Conservation (phyloP, 2,329 filamentous ascomycete genomes). For the Metarhizium robertsii region DNA sequence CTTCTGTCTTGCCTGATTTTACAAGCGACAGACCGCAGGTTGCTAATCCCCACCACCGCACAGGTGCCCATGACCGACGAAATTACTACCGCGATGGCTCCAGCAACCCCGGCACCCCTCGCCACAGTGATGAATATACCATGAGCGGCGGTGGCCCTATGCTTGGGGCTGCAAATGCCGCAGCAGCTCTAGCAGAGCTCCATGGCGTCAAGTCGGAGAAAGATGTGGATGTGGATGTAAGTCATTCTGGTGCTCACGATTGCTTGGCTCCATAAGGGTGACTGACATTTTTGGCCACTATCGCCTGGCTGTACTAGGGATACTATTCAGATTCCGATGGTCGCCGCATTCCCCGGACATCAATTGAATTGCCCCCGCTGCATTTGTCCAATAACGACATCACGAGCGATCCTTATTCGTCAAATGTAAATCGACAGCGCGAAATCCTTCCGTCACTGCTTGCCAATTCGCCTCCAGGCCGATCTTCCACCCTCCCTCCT, state of each 20-base stretch:
- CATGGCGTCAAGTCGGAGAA: constrained; percentile 64
- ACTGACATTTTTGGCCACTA: constrained; percentile 5
- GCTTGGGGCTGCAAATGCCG: constrained; percentile 59
- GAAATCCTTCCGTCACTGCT: constrained; percentile 79
- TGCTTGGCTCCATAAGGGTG: background rate
- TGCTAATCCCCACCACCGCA: background rate
- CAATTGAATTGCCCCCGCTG: constrained; percentile 65
- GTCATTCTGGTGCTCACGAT: constrained; percentile 20
- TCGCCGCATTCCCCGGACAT: constrained; percentile 52
- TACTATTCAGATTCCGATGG: constrained; percentile 64
- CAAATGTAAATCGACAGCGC: constrained; percentile 43
- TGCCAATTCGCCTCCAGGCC: constrained; percentile 70
- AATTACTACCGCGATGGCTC: constrained; percentile 46
- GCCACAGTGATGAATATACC: constrained; percentile 59
- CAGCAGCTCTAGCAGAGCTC: constrained; percentile 79
- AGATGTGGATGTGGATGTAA: constrained; percentile 73
- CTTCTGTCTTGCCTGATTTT: constrained; percentile 3
- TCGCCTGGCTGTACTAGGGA: constrained; percentile 32
- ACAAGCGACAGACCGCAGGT: background rate
- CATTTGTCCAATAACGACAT: constrained; percentile 49
- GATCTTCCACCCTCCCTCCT: constrained; percentile 81
- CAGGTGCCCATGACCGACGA: constrained; percentile 50
- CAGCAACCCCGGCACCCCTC: constrained; percentile 58
- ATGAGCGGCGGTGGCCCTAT: constrained; percentile 29
- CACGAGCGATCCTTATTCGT: constrained; percentile 64